Evolutionary conservation across 345 rosid species (phyloP).

Genomic region (Kandelia obovata): DNA sequence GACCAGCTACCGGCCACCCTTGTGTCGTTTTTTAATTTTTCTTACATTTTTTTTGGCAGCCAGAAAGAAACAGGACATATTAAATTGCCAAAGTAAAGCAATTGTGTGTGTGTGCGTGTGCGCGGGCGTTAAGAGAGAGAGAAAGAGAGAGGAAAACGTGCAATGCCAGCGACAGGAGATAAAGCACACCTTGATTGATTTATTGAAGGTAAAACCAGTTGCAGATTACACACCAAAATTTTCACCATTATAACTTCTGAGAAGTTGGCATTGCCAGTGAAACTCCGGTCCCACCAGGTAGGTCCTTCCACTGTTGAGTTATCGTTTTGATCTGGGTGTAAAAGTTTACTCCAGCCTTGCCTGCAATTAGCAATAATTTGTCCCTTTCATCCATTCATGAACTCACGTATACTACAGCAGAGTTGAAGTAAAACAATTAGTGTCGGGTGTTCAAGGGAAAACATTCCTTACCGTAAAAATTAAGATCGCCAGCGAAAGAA

Average conservation of each 20-base stretch:
- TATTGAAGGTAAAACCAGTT: constrained; percentile 1
- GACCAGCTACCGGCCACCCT: too few species aligned
- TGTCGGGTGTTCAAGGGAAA: background rate
- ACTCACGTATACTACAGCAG: background rate
- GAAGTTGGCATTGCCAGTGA: constrained; percentile 99
- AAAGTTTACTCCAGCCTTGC: constrained; percentile 93
- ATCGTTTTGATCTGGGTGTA: constrained; percentile 90
- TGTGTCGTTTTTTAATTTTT: too few species aligned
- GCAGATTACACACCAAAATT: background rate
- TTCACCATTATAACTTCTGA: constrained; percentile 42
- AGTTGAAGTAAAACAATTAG: background rate
- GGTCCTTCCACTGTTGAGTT: constrained; percentile 97
- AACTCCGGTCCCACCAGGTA: constrained; percentile 57
- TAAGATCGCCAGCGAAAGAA: constrained; percentile 92
- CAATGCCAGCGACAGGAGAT: background rate
- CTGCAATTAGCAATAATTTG: constrained; percentile 35
- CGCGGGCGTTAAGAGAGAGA: too few species aligned
- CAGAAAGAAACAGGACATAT: background rate
- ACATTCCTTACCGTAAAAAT: constrained; percentile 70
- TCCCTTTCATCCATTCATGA: background rate
- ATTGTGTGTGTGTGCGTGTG: too few species aligned
- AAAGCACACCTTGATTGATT: background rate
- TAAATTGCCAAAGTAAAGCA: background rate
- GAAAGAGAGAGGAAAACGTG: too few species aligned
- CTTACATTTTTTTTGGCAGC: background rate